Percentiles rank a stretch among this genome's conserved stretches.
Conservation (phyloP, 176 grass and related monocot species). For the Avena insularis region DNA sequence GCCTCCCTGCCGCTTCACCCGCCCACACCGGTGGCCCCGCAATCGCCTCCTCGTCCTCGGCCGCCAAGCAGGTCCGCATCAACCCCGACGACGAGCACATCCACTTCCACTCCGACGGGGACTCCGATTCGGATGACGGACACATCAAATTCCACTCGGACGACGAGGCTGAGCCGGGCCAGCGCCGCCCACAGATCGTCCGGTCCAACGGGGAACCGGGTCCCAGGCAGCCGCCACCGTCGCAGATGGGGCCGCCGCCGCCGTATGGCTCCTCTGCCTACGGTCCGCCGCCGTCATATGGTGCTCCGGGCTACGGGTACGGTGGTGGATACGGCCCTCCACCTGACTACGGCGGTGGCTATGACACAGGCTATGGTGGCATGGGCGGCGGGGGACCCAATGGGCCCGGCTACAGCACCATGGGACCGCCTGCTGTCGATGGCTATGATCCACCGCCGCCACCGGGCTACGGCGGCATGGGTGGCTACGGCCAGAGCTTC, state of each 20-base stretch:
- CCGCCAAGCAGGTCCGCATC: conserved; percentile 56
- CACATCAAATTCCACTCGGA: conserved; percentile 81
- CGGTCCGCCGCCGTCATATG: conserved; percentile 33
- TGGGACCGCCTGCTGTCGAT: conserved; percentile 7
- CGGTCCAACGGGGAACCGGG: background rate
- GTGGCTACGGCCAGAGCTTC: conserved; percentile 53
- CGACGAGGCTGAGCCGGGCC: conserved; percentile 43
- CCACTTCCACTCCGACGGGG: conserved; percentile 65
- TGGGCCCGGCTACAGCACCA: conserved; percentile 42
- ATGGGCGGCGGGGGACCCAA: conserved; percentile 30
- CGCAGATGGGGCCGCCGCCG: conserved; percentile 38
- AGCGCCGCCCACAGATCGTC: conserved; percentile 35
- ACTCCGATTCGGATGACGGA: conserved; percentile 53
- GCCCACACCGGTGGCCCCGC: background rate
- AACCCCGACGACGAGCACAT: conserved; percentile 59
- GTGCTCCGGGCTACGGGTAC: conserved; percentile 41
- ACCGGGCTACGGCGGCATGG: conserved; percentile 42
- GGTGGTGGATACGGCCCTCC: conserved; percentile 27
- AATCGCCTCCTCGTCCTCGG: conserved; percentile 29
- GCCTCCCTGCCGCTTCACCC: conserved; percentile 47
- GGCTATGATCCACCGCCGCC: conserved; percentile 41
- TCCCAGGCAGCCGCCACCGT: background rate
- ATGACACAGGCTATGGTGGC: conserved; percentile 39
- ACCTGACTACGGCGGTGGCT: conserved; percentile 39
- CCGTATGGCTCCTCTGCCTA: conserved; percentile 42